Evolutionary conservation across 352 stramenopile species (phyloP), one percentile per base, ranked within the genome.

Genomic region (Pythium aquatile): DNA sequence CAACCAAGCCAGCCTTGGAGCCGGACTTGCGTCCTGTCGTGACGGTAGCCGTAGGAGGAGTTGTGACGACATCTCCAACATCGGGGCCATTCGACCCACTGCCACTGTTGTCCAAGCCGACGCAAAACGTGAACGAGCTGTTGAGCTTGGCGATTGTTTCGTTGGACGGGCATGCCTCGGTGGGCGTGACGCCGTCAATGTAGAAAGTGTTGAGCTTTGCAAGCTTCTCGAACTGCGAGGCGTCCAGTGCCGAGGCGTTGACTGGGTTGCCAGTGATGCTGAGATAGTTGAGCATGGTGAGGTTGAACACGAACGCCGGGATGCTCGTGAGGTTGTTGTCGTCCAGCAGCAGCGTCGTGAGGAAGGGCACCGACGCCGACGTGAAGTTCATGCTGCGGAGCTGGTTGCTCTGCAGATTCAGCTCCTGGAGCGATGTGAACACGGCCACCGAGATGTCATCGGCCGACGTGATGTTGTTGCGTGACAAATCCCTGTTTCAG

Each of bases 51-150:
- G 58, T 29, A 2, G 58, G 42, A 1, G 63, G 30, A 5, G 11
- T 5, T 6, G 30, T 47, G 17, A 62, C 35, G 3, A 60, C 35
- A 16, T 53, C 52, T 2, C 39, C 64, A 13, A 59, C 42, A 16
- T 0, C 30, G 1, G 53, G 44, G 14, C 54, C 52, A 24, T 58
- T 32, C 33, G 42, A 63, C 16, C 44, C 55, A 68, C 66, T 46
- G 66, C 52, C 11, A 26, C 26, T 55, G 53, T 46, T 49, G 30
- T 69, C 66, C 30, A 74, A 58, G 26, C 81, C 66, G 39, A 77
- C 61, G 33, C 83, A 92, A 61, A 92, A 89, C 6, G 52, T 76
- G 57, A 92, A 89, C n/a, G 72, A 87, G 8, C 49, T 42, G 51
- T 80, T 87, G 28, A 92, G 72, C 39, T 58, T 68, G 11, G 28